Evolutionary conservation across 768 basidiomycete species (phyloP).

Genomic region (Boletus subparvulus): DNA sequence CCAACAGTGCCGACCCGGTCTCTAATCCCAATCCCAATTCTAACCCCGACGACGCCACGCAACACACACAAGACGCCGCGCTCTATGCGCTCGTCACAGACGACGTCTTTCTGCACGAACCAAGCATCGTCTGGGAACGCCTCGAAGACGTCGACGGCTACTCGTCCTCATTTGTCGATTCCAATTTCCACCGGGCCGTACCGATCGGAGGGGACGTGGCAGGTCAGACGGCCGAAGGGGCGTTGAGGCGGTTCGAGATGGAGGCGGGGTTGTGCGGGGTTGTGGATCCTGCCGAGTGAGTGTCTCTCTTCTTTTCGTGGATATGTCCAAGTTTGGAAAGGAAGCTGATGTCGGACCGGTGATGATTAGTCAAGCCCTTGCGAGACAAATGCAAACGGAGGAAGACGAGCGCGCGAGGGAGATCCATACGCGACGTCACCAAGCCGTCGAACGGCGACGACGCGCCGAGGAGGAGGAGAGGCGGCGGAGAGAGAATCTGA

Average conservation of each 20-base stretch:
- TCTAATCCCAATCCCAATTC: neutral
- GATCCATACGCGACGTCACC: conserved; percentile 34
- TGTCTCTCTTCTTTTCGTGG: conserved; percentile 9
- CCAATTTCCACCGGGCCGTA: conserved; percentile 57
- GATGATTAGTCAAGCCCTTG: conserved; percentile 48
- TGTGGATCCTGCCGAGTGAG: conserved; percentile 63
- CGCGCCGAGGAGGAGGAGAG: conserved; percentile 19
- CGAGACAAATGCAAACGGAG: conserved; percentile 75
- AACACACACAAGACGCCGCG: conserved; percentile 35
- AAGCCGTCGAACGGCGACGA: conserved; percentile 25
- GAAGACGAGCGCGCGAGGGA: conserved; percentile 60
- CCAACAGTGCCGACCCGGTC: neutral
- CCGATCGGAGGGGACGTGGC: conserved; percentile 83
- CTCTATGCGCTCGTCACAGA: conserved; percentile 88
- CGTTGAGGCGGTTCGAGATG: conserved; percentile 50
- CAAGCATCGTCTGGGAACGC: conserved; percentile 86
- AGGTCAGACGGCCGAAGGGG: conserved; percentile 65
- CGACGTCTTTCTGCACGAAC: conserved; percentile 72
- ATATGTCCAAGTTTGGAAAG: neutral
- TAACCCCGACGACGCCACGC: neutral
- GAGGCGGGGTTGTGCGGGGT: conserved; percentile 39
- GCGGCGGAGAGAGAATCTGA: conserved; percentile 13
- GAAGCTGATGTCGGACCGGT: too few relatives aligned
- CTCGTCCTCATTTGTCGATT: conserved; percentile 75
- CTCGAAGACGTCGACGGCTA: conserved; percentile 86